Base-by-base conservation (phyloP, 169 alveolate species). In the Plasmodium adleri region DNA sequence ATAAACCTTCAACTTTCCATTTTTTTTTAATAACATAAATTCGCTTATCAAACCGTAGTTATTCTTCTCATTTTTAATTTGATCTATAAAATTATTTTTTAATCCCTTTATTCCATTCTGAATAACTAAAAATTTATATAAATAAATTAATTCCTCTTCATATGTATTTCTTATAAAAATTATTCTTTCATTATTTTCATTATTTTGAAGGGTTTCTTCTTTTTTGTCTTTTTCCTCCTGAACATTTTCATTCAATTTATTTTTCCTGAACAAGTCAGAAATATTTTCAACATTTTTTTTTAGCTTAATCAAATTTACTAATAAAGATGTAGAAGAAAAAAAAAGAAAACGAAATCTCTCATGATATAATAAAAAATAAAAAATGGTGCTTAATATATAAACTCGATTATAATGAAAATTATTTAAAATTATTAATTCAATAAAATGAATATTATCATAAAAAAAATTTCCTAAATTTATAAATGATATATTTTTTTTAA, bases 311-410 rank as follows among this genome's bases (percentile, higher is more conserved):
- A 83, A 83, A 49, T 70, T 68, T 45, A 58, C 17, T 70, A 83
- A 7, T 64, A 54, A 54, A 20, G 72, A 8, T 0, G 47, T 39
- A 2, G 73, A 83, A 13, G 62, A 39, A 39, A 70, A 28, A 68
- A 83, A 32, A 24, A 56, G 12, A 17, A 39, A 12, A 83, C 26
- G 56, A 68, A 83, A 83, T 28, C 45, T 83, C 26, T 83, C 72
- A 67, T 83, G 80, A 54, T 26, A 83, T 32, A 83, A 26, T 72
- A 83, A 62, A 68, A 83, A 62, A 24, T 83, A 68, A 58, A 83
- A 50, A 68, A 83, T 68, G 28, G 58, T 50, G 58, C 58, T 83
- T 58, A 83, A 83, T 54, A 68, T 56, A 63, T 26, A 68, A 56
- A 83, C 59, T 68, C 74, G 47, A 63, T 83, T 83, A 67, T 62